Evolutionary conservation across 768 basidiomycete genomes (phyloP), one percentile per base, ranked within the genome.

Genomic region (Porpolomopsis calyptriformis): DNA sequence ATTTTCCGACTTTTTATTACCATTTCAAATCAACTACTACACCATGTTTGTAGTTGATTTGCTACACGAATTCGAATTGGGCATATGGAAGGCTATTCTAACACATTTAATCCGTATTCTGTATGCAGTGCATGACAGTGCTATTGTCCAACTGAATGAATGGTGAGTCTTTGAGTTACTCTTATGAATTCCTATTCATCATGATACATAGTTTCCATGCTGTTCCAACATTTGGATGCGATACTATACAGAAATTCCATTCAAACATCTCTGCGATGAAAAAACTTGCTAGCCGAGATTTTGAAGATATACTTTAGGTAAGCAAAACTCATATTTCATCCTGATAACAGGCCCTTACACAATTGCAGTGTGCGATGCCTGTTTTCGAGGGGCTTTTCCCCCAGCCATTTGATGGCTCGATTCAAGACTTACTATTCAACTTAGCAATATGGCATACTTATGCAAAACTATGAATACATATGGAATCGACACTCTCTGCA

Each of bases 401-500:
- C 0, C 36, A 49, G 2, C 39, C 41, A 0, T 54, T 66, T 19
- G 53, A 64, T n/a, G 2, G 39, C 1, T 44, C 47, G 2, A 46
- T 66, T 1, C 47, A 54, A 4, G 52, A 59, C 18, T 45, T 67
- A 1, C 54, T 69, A 0, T 69, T 57, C 47, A 43, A 43, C 9
- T 42, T 63, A 19, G 56, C 52, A 0, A 47, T 53, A 12, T 68
- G 65, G 66, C 66, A 70, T 49, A 59, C 60, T 1, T 51, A 61
- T 2, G 65, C 66, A 4, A 70, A 70, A 42, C 55, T 70, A 0
- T 57, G 62, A 0, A 49, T 67, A 41, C 68, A 69, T 38, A 64
- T 61, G 0, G 57, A 63, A n/a, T 33, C 51, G 0, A 64, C 66
- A 2, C 53, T 70, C 1, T 20, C 48, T 0, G 25, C 55, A 25